Percentiles rank a stretch among this genome's conserved stretches.
These are phyloP conservation scores for Starmerella vaccinii DNA, from an alignment of 805 yeast species.

Conservation along the genomic window DNA sequence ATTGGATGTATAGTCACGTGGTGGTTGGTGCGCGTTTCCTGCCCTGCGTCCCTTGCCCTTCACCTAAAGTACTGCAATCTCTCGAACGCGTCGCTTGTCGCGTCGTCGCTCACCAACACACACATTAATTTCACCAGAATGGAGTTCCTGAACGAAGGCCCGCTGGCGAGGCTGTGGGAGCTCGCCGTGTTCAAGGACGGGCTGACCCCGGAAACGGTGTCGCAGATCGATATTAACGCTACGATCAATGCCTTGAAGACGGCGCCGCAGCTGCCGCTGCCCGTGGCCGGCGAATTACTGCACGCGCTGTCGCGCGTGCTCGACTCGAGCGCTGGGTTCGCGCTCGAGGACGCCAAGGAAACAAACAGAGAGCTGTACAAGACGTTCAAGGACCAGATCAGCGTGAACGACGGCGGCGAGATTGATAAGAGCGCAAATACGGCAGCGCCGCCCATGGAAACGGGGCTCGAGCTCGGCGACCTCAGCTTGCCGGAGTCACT, in stretches of 20 bases:
- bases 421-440: not conserved
- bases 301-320: slow-evolving; percentile 2
- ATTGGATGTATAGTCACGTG: too few species aligned
- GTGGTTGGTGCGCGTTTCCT: too few species aligned
- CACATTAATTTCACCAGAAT: not conserved
- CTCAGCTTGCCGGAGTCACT: not conserved
- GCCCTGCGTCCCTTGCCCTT: too few species aligned
- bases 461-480: slow-evolving; percentile 2
- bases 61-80: too few species aligned
- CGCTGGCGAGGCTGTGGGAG: not conserved
- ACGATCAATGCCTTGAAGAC: not conserved
- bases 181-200: not conserved
- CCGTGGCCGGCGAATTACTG: not conserved
- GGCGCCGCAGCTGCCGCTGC: not conserved
- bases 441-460: not conserved
- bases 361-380: slow-evolving; percentile 4
- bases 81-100: slow-evolving; percentile 2
- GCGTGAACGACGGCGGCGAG: slow-evolving; percentile 3
- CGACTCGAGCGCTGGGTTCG: not conserved
- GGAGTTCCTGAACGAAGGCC: not conserved
- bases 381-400: slow-evolving; percentile 1
- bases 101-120: too few species aligned
- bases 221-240: not conserved
- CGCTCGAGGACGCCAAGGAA: slow-evolving; percentile 2
- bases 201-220: not conserved